phyloP scores from a whole-genome alignment of 345 rosid species.

The Gossypium longicalyx region DNA sequence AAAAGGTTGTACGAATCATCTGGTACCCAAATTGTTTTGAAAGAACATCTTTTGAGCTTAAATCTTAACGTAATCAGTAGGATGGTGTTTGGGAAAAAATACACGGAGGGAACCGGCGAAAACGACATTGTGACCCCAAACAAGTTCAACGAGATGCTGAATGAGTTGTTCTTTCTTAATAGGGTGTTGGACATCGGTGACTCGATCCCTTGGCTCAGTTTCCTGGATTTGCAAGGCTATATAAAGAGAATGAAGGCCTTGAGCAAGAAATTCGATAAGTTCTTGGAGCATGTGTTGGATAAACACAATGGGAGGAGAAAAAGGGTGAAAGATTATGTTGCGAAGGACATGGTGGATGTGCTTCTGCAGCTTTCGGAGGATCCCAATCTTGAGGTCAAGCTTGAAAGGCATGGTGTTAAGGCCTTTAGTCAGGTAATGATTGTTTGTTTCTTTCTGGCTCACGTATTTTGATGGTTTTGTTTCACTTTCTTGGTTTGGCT shows the following conservation, averaged over 20 bases:
- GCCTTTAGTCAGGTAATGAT: too few species aligned
- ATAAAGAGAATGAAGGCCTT: constrained; percentile 62
- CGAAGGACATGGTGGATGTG: constrained; percentile 69
- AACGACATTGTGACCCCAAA: constrained; percentile 40
- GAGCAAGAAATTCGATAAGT: constrained; percentile 53
- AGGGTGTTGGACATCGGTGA: constrained; percentile 63
- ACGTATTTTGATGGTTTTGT: too few species aligned
- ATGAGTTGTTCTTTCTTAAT: constrained; percentile 58
- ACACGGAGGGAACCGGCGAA: constrained; percentile 25
- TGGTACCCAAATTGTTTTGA: constrained; percentile 26
- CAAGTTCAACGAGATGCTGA: constrained; percentile 66
- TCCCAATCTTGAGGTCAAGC: too few species aligned
- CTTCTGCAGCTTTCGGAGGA: constrained; percentile 36
- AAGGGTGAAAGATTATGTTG: constrained; percentile 31
- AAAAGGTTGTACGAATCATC: constrained; percentile 17
- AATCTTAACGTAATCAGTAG: constrained; percentile 57
- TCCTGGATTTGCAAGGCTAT: constrained; percentile 61
- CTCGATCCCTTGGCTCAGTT: constrained; percentile 58
- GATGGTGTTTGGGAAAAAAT: constrained; percentile 64
- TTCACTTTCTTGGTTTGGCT: too few species aligned
- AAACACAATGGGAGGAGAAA: constrained; percentile 43
- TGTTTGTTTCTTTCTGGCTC: too few species aligned
- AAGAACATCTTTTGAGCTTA: constrained; percentile 37
- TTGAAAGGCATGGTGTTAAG: too few species aligned
- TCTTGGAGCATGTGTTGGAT: constrained; percentile 58